A percentile compares a stretch with the other conserved stretches of the same genome.
These are phyloP conservation scores for Monilinia laxa DNA, from an alignment of 2,329 filamentous ascomycete genomes.

Conservation along the genomic window DNA sequence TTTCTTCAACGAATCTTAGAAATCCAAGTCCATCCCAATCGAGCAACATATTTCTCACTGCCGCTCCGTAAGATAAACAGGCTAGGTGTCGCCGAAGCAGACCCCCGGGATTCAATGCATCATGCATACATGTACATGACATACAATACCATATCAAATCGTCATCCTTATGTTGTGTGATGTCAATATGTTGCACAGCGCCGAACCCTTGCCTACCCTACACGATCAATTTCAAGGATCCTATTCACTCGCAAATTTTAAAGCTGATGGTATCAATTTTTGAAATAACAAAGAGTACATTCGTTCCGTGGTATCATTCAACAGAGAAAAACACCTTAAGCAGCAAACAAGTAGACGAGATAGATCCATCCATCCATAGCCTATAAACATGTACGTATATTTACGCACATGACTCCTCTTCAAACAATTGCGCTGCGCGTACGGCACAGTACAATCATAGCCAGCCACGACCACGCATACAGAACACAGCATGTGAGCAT, in stretches of 20 bases:
- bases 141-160: neutral
- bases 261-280: neutral
- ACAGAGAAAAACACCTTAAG: neutral
- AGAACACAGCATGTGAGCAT: constrained; percentile 13
- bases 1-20: neutral
- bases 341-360: constrained; percentile 4
- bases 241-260: neutral
- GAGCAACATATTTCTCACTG: neutral
- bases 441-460: constrained; percentile 11
- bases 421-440: constrained; percentile 11
- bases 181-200: neutral
- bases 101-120: neutral
- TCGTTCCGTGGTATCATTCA: constrained; percentile 16
- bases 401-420: constrained; percentile 5
- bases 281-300: neutral
- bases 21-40: neutral
- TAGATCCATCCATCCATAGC: constrained; percentile 6
- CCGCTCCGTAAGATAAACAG: neutral
- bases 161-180: neutral
- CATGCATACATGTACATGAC: neutral
- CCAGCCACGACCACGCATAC: constrained; percentile 18
- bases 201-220: neutral
- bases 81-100: neutral
- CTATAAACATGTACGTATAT: constrained; percentile 4
- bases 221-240: neutral